Percentiles rank a stretch among this genome's conserved stretches.
phyloP scores from a whole-genome alignment of 1,139 yeast species.

The Saccharomycopsis crataegensis region DNA sequence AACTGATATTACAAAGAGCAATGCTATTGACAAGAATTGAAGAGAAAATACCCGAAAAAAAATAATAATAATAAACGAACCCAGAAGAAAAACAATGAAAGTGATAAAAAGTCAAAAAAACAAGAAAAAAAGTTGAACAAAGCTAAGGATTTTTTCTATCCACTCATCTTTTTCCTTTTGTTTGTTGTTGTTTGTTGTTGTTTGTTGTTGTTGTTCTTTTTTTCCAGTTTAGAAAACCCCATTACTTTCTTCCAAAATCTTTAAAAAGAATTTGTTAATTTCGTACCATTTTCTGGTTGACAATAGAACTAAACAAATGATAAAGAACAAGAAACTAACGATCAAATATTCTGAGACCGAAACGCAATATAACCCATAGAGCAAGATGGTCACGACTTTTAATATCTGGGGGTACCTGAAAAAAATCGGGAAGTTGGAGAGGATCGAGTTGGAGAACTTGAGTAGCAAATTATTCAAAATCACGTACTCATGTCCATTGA shows the following conservation, averaged over 20 bases:
- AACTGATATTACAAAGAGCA: too few species aligned
- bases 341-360: slow-evolving; percentile 6
- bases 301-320: slow-evolving; percentile 8
- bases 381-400: neutral
- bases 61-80: neutral
- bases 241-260: slow-evolving; percentile 7
- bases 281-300: slow-evolving; percentile 9
- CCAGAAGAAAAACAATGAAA: neutral
- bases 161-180: neutral
- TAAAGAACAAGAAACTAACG: slow-evolving; percentile 10
- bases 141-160: neutral
- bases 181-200: too few species aligned
- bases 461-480: slow-evolving; percentile 8
- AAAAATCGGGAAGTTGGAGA: slow-evolving; percentile 4
- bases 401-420: slow-evolving; percentile 2
- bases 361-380: slow-evolving; percentile 6
- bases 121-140: neutral
- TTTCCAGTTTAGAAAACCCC: slow-evolving; percentile 12
- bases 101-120: neutral
- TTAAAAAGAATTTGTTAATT: slow-evolving; percentile 3
- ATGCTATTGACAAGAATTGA: neutral
- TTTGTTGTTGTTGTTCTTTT: too few species aligned
- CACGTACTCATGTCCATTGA: neutral
- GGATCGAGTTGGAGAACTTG: slow-evolving; percentile 12
- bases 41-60: neutral